Evolutionary conservation across 352 stramenopile species (phyloP).

Genomic region (Thalassiosira mediterranea): DNA sequence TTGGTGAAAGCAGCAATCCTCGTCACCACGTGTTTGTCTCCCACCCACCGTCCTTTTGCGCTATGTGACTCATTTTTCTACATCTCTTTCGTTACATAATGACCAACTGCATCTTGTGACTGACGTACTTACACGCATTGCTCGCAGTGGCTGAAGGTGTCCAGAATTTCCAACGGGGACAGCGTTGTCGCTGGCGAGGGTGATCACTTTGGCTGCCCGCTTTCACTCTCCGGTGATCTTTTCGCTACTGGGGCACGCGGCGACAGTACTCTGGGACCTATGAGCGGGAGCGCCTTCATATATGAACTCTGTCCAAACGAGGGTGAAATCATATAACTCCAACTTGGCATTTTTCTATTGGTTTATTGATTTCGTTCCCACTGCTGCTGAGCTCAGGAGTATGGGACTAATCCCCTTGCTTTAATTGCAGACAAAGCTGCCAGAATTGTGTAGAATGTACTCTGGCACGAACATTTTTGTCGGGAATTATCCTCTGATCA

Average conservation of each 20-base stretch:
- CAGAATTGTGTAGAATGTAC: too few species aligned
- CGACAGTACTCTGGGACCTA: background rate
- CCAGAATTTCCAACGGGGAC: background rate
- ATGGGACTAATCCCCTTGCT: too few species aligned
- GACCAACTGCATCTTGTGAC: background rate
- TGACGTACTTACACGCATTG: background rate
- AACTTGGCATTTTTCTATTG: too few species aligned
- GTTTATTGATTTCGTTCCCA: too few species aligned
- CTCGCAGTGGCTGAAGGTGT: slow-evolving; percentile 3
- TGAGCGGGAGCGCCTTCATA: background rate
- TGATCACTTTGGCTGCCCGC: background rate
- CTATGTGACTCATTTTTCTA: background rate
- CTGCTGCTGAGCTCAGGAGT: too few species aligned
- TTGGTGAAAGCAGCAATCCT: background rate
- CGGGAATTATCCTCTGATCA: too few species aligned
- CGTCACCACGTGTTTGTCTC: background rate
- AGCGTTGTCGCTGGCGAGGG: background rate
- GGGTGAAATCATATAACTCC: too few species aligned
- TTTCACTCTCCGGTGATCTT: background rate
- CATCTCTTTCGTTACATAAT: background rate
- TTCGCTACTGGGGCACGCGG: background rate
- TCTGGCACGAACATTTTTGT: too few species aligned
- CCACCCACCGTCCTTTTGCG: background rate
- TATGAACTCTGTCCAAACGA: background rate
- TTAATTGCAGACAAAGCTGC: too few species aligned